Conservation (phyloP, 2,329 filamentous ascomycete genomes). For the Botrytis sinoallii region DNA sequence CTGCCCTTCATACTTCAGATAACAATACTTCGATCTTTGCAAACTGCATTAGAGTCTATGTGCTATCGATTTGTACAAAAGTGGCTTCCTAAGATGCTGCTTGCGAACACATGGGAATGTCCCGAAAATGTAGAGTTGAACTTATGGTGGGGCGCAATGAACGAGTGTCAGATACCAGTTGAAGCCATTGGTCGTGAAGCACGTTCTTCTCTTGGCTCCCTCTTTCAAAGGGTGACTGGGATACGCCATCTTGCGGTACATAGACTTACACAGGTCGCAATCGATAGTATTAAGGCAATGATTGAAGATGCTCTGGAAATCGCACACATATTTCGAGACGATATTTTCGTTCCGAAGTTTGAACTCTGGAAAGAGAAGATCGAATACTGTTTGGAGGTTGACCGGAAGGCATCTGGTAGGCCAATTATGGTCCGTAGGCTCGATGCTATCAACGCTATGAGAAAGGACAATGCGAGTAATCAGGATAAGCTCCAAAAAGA, state of each 20-base stretch:
- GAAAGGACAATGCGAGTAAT: neutral
- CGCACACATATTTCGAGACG: constrained; percentile 16
- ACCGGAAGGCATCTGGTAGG: neutral
- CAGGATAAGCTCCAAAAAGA: neutral
- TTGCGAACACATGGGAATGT: constrained; percentile 20
- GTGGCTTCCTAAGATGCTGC: constrained; percentile 24
- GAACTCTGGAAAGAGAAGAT: constrained; percentile 4
- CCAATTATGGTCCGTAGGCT: neutral
- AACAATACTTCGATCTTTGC: constrained; percentile 20
- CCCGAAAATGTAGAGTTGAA: constrained; percentile 25
- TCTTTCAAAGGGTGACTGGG: constrained; percentile 16
- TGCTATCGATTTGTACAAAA: constrained; percentile 24
- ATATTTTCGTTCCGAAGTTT: neutral
- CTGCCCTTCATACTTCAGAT: constrained; percentile 25
- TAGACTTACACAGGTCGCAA: constrained; percentile 19
- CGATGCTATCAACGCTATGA: neutral
- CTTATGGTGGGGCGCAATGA: constrained; percentile 21
- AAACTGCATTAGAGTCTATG: constrained; percentile 23
- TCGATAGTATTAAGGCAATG: constrained; percentile 17
- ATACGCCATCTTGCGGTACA: constrained; percentile 25
- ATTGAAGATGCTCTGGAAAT: constrained; percentile 18
- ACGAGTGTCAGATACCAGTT: constrained; percentile 20
- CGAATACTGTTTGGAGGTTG: neutral
- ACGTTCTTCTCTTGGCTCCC: neutral
- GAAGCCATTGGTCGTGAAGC: constrained; percentile 17